These are phyloP conservation scores for Rhizoclosmatium sp. DNA, from an alignment of 192 early-diverging fungal species.

Conservation along the genomic window DNA sequence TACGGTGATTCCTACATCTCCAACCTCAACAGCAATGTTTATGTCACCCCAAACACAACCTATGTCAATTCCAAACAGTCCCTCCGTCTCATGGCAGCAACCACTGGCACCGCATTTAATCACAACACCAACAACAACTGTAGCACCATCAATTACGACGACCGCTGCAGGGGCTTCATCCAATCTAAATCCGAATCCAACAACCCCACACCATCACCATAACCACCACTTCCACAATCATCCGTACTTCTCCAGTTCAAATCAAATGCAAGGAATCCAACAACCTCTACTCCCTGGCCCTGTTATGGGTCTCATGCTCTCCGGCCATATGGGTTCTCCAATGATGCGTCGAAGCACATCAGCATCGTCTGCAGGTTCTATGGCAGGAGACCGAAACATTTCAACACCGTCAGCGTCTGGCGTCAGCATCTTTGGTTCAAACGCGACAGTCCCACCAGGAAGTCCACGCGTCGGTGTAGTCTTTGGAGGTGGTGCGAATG, in stretches of 20 bases:
- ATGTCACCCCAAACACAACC: slow-evolving; percentile 14
- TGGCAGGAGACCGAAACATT: neutral
- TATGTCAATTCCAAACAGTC: slow-evolving; percentile 3
- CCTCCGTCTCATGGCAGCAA: neutral
- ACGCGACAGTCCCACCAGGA: slow-evolving; percentile 5
- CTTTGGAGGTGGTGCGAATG: slow-evolving; percentile 28
- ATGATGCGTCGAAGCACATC: slow-evolving; percentile 11
- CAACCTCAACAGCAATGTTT: neutral
- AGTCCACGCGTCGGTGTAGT: slow-evolving; percentile 36
- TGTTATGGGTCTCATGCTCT: slow-evolving; percentile 27
- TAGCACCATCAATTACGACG: neutral
- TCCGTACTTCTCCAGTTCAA: neutral
- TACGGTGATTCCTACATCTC: neutral
- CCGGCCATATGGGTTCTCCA: slow-evolving; percentile 12
- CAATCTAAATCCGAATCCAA: neutral
- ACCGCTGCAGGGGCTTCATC: neutral
- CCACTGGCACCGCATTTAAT: neutral
- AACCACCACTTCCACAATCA: neutral
- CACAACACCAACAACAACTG: neutral
- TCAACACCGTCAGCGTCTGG: neutral
- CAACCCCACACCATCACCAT: neutral
- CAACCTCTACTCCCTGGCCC: slow-evolving; percentile 30
- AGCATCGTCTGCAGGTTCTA: slow-evolving; percentile 2
- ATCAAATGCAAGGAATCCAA: neutral
- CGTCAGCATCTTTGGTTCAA: slow-evolving; percentile 1